These are phyloP conservation scores for Pyracantha coccinea DNA, from an alignment of 331 rosid species.

Conservation along the genomic window DNA sequence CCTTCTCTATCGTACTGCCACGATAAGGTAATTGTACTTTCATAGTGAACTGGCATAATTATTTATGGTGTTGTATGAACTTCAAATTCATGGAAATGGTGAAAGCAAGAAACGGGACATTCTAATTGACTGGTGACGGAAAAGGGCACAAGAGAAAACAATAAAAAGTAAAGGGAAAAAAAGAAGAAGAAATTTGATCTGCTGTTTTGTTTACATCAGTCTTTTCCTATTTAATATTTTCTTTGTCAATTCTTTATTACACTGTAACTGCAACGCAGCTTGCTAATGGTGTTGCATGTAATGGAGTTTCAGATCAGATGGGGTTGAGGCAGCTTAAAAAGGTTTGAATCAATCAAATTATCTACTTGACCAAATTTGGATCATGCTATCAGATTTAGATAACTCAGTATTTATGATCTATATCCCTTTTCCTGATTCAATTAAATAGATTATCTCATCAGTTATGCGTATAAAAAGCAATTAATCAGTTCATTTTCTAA, in stretches of 20 bases:
- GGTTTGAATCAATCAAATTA: conserved; percentile 30
- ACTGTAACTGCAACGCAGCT: conserved; percentile 34
- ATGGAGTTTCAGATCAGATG: conserved; percentile 34
- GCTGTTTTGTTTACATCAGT: not conserved
- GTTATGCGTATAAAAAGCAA: not conserved
- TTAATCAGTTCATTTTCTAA: not conserved
- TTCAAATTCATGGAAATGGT: not conserved
- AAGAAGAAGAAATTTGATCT: not conserved
- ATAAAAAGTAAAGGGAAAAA: too few species aligned
- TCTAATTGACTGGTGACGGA: not conserved
- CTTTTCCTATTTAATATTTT: not conserved
- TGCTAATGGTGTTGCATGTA: conserved; percentile 30
- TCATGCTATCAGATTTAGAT: not conserved
- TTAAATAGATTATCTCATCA: not conserved
- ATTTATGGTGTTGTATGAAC: conserved; percentile 1
- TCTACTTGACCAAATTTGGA: not conserved
- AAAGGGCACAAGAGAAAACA: not conserved
- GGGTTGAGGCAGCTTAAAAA: conserved; percentile 64
- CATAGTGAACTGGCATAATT: not conserved
- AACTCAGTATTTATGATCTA: not conserved
- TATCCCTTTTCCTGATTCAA: not conserved
- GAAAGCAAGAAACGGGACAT: not conserved
- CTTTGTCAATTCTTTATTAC: too few species aligned
- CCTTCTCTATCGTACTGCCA: conserved; percentile 63
- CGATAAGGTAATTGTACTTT: conserved; percentile 49